Base-by-base conservation (phyloP, 768 basidiomycete species). In the Boletus insuetus region DNA sequence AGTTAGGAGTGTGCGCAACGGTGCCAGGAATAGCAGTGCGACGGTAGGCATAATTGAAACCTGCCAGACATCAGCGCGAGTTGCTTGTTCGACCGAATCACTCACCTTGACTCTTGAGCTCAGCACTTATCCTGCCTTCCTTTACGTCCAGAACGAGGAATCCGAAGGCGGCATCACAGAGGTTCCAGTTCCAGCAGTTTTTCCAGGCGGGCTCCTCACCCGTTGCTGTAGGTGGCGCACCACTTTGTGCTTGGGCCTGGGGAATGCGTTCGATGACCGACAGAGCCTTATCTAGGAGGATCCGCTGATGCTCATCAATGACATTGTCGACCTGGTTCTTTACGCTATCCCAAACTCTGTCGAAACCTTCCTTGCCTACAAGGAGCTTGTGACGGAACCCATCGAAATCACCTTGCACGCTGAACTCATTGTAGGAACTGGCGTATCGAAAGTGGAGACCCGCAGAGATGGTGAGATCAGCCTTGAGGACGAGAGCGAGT, bases 161-260 rank as follows among this genome's bases (percentile, higher is more conserved):
- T 2, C 97, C 96, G 57, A 88, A 97, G 3, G 94, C 91, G 7
- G 96, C 96, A 63, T 99, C 97, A 59, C 94, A 94, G 41, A 98
- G 75, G 65, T 98, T 96, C 96, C 96, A 97, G 69, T 97, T 94
- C 96, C 96, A 98, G 69, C 92, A 94, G 69, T 97, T 98, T 74
- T 98, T 99, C 97, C 97, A 99, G 0, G 91, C 86, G 4, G 88
- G 85, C 63, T 98, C 94, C 69, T 99, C 96, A 3, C 82, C 80
- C 3, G 81, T 77, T 10, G 79, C 76, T 1, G 80, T 76, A 9
- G 80, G 77, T 0, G 76, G 78, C 6, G 67, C 60, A 19, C 69
- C 71, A 4, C 63, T 65, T 17, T 71, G 69, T 34, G 71, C 70
- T 29, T 80, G 77, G 0, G 77, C 60, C 6, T 79, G 74, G 2